These are phyloP conservation scores for Plasmodium fragile DNA, from an alignment of 169 alveolate species.

Conservation along the genomic window DNA sequence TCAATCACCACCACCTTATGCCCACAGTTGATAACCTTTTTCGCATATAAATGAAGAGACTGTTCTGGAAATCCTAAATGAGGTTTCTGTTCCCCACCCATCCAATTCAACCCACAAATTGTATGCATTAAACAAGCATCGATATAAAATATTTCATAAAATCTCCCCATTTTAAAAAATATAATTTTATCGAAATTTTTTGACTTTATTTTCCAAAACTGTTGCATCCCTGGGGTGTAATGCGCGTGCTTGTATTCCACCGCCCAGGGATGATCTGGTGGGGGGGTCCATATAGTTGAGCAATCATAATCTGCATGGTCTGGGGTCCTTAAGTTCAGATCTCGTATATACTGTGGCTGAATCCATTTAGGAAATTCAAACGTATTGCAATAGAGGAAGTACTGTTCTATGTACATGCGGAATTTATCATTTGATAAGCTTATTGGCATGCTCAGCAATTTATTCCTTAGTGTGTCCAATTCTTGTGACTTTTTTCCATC, in stretches of 20 bases:
- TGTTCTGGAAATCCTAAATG: slow-evolving; percentile 99
- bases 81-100: slow-evolving; percentile 97
- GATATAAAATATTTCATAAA: slow-evolving; percentile 92
- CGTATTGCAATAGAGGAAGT: slow-evolving; percentile 80
- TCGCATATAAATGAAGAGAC: slow-evolving; percentile 94
- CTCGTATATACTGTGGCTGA: slow-evolving; percentile 87
- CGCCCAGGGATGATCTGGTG: slow-evolving; percentile 88
- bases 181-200: slow-evolving; percentile 96
- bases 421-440: slow-evolving; percentile 70
- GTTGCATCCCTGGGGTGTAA: slow-evolving; percentile 98
- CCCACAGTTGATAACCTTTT: slow-evolving; percentile 94
- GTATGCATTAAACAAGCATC: slow-evolving; percentile 97
- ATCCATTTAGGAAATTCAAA: slow-evolving; percentile 88
- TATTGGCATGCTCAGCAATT: slow-evolving; percentile 33
- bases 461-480: slow-evolving; percentile 45
- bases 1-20: slow-evolving; percentile 98
- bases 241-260: slow-evolving; percentile 86
- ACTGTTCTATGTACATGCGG: slow-evolving; percentile 80
- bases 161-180: slow-evolving; percentile 98
- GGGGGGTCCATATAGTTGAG: slow-evolving; percentile 95
- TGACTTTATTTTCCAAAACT: slow-evolving; percentile 97
- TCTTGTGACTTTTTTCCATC: slow-evolving; percentile 68
- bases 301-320: slow-evolving; percentile 93
- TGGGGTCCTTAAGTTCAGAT: slow-evolving; percentile 90
- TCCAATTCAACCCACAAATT: slow-evolving; percentile 97